phyloP scores from a whole-genome alignment of 495 filamentous ascomycete species.

The Pyrenula aspistea region DNA sequence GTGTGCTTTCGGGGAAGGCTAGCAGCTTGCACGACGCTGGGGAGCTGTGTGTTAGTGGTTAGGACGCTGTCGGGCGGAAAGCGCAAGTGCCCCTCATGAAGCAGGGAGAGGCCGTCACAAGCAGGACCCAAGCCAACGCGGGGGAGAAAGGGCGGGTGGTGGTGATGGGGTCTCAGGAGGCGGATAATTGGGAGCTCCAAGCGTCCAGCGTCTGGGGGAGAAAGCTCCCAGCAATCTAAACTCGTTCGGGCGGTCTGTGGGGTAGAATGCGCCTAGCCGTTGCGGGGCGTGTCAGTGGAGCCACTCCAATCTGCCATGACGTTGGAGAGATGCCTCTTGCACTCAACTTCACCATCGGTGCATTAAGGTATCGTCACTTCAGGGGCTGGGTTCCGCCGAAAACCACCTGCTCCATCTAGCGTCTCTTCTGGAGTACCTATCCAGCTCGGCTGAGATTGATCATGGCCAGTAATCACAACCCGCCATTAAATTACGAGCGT shows the following conservation, averaged over 20 bases:
- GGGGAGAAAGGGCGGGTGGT: neutral
- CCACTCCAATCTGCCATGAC: neutral
- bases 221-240: neutral
- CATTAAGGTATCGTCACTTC: no score
- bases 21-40: neutral
- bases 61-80: neutral
- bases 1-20: neutral
- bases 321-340: no score
- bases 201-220: neutral
- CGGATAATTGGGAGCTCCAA: neutral
- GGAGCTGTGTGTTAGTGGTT: neutral
- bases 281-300: neutral
- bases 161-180: neutral
- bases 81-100: neutral
- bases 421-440: no score
- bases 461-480: conserved; percentile 35
- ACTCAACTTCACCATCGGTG: no score
- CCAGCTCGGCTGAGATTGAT: neutral
- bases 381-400: no score
- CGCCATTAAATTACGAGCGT: conserved; percentile 62
- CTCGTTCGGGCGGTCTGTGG: neutral
- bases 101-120: neutral
- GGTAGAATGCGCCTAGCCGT: neutral
- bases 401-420: no score
- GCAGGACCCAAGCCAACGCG: neutral